A percentile compares a stretch with the other conserved stretches of the same genome.
These are phyloP conservation scores for Cutaneotrichosporon spelunceum DNA, from an alignment of 1,284 basidiomycete genomes.

Conservation along the genomic window DNA sequence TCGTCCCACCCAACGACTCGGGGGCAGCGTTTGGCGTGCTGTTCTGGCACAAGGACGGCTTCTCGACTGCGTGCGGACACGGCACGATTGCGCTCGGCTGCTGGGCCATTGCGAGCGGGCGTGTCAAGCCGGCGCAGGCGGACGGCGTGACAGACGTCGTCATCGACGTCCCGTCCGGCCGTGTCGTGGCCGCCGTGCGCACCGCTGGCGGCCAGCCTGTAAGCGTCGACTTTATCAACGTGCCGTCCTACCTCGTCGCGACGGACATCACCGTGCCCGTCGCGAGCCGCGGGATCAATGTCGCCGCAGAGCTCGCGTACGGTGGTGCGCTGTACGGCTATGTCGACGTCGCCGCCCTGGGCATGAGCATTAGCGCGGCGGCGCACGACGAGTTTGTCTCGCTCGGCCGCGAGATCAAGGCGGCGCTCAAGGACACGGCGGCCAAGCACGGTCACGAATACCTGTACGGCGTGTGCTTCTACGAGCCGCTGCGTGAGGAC, in stretches of 20 bases:
- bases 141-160: constrained; percentile 15
- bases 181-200: constrained; percentile 13
- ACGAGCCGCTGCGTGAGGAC: constrained; percentile 13
- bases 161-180: constrained; percentile 25
- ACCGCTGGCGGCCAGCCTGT: constrained; percentile 10
- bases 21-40: constrained; percentile 55
- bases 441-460: constrained; percentile 17
- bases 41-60: constrained; percentile 57
- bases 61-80: constrained; percentile 57
- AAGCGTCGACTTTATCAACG: constrained; percentile 26
- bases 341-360: constrained; percentile 48
- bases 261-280: constrained; percentile 8
- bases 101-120: constrained; percentile 49
- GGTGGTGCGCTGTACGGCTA: constrained; percentile 56
- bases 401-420: constrained; percentile 30
- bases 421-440: constrained; percentile 32
- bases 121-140: constrained; percentile 12
- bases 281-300: constrained; percentile 1
- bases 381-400: constrained; percentile 40
- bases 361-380: constrained; percentile 39
- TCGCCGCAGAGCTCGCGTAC: constrained; percentile 52
- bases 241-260: constrained; percentile 16
- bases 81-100: constrained; percentile 56
- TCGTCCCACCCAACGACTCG: constrained; percentile 44
- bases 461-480: constrained; percentile 23